Evolutionary conservation across 148 eudicot species (phyloP).

Genomic region (Dianthus caryophyllus): DNA sequence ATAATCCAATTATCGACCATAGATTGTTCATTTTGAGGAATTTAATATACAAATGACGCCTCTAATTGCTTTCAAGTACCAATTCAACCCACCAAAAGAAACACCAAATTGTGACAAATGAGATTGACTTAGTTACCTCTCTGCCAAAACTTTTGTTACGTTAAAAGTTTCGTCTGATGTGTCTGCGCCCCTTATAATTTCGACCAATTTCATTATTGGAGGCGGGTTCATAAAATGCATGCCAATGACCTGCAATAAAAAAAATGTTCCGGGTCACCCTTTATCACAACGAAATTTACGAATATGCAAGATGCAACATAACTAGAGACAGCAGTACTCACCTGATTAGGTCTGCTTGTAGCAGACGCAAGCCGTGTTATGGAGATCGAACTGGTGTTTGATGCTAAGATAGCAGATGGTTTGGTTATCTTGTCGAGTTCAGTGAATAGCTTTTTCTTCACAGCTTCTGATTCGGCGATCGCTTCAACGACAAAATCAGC

Average conservation of each 20-base stretch:
- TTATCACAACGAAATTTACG: no score
- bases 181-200: slow-evolving; percentile 79
- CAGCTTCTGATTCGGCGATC: slow-evolving; percentile 77
- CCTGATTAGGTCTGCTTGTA: slow-evolving; percentile 70
- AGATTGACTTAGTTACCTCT: slow-evolving; percentile 47
- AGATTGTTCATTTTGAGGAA: no score
- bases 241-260: slow-evolving; percentile 66
- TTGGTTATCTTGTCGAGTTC: slow-evolving; percentile 60
- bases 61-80: no score
- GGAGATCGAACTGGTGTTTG: slow-evolving; percentile 88
- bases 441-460: slow-evolving; percentile 57
- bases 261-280: no score
- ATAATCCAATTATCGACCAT: no score
- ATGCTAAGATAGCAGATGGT: slow-evolving; percentile 70
- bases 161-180: slow-evolving; percentile 67
- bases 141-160: slow-evolving; percentile 65
- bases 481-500: slow-evolving; percentile 86
- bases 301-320: no score
- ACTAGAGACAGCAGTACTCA: slow-evolving; percentile 13
- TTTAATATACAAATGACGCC: no score
- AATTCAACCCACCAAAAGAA: no score
- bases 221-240: slow-evolving; percentile 99
- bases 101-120: background rate
- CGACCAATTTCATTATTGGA: slow-evolving; percentile 83
- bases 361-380: slow-evolving; percentile 73